Evolutionary conservation across 2,329 filamentous ascomycete species (phyloP), one percentile per base, ranked within the genome.

Genomic region (Stemphylium beticola): DNA sequence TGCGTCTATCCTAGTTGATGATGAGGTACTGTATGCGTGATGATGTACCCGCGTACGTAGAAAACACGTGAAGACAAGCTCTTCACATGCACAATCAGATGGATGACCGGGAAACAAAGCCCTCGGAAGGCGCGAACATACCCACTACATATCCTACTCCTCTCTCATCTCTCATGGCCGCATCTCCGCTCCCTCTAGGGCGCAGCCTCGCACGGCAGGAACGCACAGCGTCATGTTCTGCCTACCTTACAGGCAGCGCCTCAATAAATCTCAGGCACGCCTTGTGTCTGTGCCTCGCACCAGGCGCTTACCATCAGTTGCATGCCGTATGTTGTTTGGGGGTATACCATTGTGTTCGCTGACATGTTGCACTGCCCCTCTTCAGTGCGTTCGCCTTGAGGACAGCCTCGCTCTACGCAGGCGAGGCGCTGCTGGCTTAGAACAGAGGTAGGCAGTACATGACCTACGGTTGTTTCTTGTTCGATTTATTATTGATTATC

Each of bases 311-410:
- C 15, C 2, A 29, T 18, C 12, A 10, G 38, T 49, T 26, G 29
- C 44, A 36, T 42, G 22, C n/a, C 36, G 38, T 24, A 18, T n/a
- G 32, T 22, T 37, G 44, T 37, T 49, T 32, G 36, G 26, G 20
- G 36, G 12, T 41, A 24, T 24, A 7, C 22, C 20, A 26, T 43
- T 31, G 36, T 40, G 18, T 12, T 42, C 33, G 41, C 31, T 40
- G 36, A 31, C n/a, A 36, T 41, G 18, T 40, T 54, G 51, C 51
- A 54, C 51, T 49, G 51, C 51, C 51, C 32, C 50, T 34, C 32
- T 44, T 34, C 14, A 33, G 20, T 37, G 29, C 44, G 37, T 49
- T 53, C 29, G 50, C 31, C 49, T 46, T 48, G 54, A 9, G n/a
- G 32, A n/a, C 49, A 49, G 51, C 51, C 44, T 49, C 26, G 39